Base-by-base conservation (phyloP, 78 protist genomes). In the Protostelium mycophagum region DNA sequence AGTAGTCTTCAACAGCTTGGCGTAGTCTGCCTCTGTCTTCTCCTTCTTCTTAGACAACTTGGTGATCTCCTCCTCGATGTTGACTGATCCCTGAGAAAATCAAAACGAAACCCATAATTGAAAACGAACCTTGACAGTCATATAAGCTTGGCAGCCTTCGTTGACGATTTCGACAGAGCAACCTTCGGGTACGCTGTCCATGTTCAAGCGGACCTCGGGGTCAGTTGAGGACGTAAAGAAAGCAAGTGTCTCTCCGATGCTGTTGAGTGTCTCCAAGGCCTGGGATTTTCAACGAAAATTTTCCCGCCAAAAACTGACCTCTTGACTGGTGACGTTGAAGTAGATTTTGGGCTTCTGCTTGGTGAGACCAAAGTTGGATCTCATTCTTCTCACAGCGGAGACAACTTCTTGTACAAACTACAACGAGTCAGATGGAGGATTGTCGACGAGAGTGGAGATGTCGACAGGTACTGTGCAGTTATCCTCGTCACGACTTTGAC, bases 11-110 rank as follows among this genome's bases (percentile, higher is more conserved):
- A 36, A 87, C 83, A 39, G 73, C 85, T 37, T 38, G 88, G 23
- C 91, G 34, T 37, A 34, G 63, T 1, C 0, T 87, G 51, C 84
- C 83, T 86, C 35, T 38, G 87, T 37, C 89, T 23, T 38, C 34
- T 1, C 91, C 36, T 0, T 34, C 84, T 92, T 87, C 92, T 92
- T 92, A 23, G 36, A 85, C 39, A 92, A 86, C 88, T 88, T 87
- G 39, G 28, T 39, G 29, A 89, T 63, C 83, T 92, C 95, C 38
- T 25, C 83, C 83, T 88, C 91, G 31, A 88, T 63, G 89, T 92
- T 91, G 31, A 92, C 88, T 38, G 85, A 1, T 35, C 89, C 95
- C 86, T 86, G 28, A n/a, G n/a, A 86, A 16, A 1, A 36, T 1
- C 73, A 28, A 1, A 1, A 86, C 35, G 38, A 86, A 36, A 36